phyloP scores from a whole-genome alignment of 352 stramenopile genomes.

The Lagenidium giganteum region DNA sequence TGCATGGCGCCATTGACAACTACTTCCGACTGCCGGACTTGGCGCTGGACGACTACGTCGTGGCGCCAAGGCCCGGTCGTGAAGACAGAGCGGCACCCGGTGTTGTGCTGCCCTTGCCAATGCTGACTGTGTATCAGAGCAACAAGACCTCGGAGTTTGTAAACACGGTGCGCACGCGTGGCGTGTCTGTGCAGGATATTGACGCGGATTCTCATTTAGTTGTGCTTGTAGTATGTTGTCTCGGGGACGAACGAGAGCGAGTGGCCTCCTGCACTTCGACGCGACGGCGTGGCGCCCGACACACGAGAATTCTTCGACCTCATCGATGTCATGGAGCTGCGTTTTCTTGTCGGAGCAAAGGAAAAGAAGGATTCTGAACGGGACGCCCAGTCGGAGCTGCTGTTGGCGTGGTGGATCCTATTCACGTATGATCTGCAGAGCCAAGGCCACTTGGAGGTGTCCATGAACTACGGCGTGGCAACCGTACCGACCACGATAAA shows the following conservation, averaged over 20 bases:
- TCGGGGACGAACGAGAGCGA: constrained; percentile 27
- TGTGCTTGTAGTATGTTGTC: constrained; percentile 44
- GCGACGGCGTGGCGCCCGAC: constrained; percentile 19
- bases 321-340: constrained; percentile 58
- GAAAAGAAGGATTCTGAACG: constrained; percentile 10
- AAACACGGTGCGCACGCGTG: too few relatives aligned
- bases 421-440: constrained; percentile 69
- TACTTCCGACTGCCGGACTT: constrained; percentile 50
- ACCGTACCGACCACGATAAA: constrained; percentile 5
- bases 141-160: too few relatives aligned
- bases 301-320: constrained; percentile 61
- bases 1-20: constrained; percentile 58
- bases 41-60: constrained; percentile 44
- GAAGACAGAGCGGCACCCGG: constrained; percentile 9
- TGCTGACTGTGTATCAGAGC: constrained; percentile 44
- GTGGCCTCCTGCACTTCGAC: constrained; percentile 46
- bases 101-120: constrained; percentile 27
- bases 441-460: constrained; percentile 65
- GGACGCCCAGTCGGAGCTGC: constrained; percentile 11
- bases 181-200: too few relatives aligned
- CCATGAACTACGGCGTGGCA: constrained; percentile 30
- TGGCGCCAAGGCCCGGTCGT: too few relatives aligned
- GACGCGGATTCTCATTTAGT: too few relatives aligned
- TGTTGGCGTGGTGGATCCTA: constrained; percentile 53
- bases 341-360: constrained; percentile 44